phyloP scores from a whole-genome alignment of 371 early-diverging fungal genomes.

The Smittium mucronatum region DNA sequence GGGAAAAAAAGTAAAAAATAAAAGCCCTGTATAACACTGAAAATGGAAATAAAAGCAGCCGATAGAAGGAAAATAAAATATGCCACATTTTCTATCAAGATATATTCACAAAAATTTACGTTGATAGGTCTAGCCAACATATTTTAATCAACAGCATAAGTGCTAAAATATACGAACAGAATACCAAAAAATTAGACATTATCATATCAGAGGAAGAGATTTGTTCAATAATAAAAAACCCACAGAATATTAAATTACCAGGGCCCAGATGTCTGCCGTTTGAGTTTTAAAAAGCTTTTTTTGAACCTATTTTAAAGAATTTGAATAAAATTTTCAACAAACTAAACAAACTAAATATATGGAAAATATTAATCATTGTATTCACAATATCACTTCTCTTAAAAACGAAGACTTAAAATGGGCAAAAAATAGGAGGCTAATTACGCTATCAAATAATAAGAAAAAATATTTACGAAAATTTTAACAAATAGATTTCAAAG shows the following conservation, averaged over 20 bases:
- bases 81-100: background rate
- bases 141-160: background rate
- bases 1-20: conserved; percentile 1
- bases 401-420: conserved; percentile 12
- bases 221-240: background rate
- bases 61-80: background rate
- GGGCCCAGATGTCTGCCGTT: conserved; percentile 13
- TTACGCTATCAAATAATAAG: conserved; percentile 13
- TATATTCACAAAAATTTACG: background rate
- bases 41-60: background rate
- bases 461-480: conserved; percentile 12
- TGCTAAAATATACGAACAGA: background rate
- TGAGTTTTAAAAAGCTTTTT: conserved; percentile 5
- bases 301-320: no score
- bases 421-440: conserved; percentile 13
- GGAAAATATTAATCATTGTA: background rate
- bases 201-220: background rate
- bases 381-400: conserved; percentile 8
- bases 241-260: conserved; percentile 12
- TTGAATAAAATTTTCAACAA: background rate
- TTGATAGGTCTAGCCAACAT: background rate
- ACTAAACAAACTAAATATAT: background rate
- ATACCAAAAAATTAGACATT: background rate
- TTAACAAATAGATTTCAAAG: conserved; percentile 8
- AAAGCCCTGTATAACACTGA: background rate